Evolutionary conservation across 2,329 filamentous ascomycete genomes (phyloP).

Genomic region (Aureobasidium zeae): DNA sequence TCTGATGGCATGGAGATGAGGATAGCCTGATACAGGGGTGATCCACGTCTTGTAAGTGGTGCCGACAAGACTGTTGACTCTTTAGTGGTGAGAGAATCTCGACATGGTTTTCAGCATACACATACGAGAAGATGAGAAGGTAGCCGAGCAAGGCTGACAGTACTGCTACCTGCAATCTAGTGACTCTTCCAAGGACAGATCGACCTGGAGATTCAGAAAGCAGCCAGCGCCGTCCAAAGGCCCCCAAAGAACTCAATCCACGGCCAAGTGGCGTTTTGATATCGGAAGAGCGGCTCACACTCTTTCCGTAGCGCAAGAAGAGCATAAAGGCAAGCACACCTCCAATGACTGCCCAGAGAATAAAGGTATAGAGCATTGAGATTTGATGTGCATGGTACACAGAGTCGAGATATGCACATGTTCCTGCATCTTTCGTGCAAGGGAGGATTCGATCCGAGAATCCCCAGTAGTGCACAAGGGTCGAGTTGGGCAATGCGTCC

Average conservation of each 20-base stretch:
- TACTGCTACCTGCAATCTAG: conserved; percentile 57
- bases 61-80: conserved; percentile 43
- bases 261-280: conserved; percentile 23
- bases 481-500: conserved; percentile 24
- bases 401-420: conserved; percentile 49
- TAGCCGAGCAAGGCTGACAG: conserved; percentile 52
- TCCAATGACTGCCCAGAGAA: conserved; percentile 47
- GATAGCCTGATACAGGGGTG: conserved; percentile 53
- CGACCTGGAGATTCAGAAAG: conserved; percentile 49
- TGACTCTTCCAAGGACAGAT: conserved; percentile 56
- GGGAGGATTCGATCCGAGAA: conserved; percentile 46
- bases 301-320: conserved; percentile 23
- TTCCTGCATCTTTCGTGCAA: conserved; percentile 49
- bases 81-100: neutral
- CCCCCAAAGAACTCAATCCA: conserved; percentile 30
- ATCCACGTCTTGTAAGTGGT: conserved; percentile 61
- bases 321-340: conserved; percentile 40
- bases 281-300: neutral
- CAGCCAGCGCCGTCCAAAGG: conserved; percentile 43
- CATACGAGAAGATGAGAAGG: conserved; percentile 54
- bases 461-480: conserved; percentile 42
- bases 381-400: conserved; percentile 47
- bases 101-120: too few species aligned
- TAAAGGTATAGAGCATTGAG: conserved; percentile 48
- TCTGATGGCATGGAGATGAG: conserved; percentile 53